phyloP scores from a whole-genome alignment of 257 asterid genomes.

The Solanum clarkiae region DNA sequence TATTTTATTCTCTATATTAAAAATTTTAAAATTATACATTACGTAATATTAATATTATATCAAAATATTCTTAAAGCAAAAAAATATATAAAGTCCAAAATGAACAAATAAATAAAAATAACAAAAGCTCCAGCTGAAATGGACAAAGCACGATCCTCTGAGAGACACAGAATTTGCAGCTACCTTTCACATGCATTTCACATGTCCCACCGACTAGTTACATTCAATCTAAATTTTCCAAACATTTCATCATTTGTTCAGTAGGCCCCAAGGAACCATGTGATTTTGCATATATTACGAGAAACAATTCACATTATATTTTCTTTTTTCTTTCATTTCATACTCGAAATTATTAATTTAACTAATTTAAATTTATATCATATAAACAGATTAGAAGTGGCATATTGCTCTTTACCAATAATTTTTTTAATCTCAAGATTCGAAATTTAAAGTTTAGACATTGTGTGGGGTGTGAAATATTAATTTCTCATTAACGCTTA shows the following conservation, averaged over 20 bases:
- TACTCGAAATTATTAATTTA: not conserved
- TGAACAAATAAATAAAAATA: not conserved
- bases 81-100: too few species aligned
- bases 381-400: not conserved
- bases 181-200: not conserved
- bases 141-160: not conserved
- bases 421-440: not conserved
- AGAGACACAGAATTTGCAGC: not conserved
- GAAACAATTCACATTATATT: not conserved
- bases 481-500: not conserved
- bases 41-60: too few species aligned
- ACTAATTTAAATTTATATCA: not conserved
- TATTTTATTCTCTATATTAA: too few species aligned
- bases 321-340: accelerated
- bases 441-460: not conserved
- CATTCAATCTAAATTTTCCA: not conserved
- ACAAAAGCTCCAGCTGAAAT: not conserved
- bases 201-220: not conserved
- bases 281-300: not conserved
- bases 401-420: not conserved
- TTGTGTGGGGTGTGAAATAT: not conserved
- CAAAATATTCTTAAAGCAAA: too few species aligned
- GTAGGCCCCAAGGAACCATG: not conserved
- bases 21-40: not conserved
- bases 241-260: not conserved